These are phyloP conservation scores for Amyloporia xantha DNA, from an alignment of 768 basidiomycete species.

Conservation along the genomic window DNA sequence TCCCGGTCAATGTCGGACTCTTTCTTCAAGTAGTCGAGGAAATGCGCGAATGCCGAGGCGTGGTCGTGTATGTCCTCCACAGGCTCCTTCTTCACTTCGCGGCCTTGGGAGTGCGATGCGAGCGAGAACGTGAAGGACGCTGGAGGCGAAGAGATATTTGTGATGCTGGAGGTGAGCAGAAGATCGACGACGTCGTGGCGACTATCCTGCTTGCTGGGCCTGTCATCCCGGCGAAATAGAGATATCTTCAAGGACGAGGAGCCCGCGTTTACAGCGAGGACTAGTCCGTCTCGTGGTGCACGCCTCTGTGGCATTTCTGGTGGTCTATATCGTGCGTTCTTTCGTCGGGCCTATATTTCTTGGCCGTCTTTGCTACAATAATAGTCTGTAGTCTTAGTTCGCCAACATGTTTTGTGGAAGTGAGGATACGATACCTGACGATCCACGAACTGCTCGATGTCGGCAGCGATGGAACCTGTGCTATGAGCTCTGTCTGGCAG, in stretches of 20 bases:
- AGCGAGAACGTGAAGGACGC: constrained; percentile 43
- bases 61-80: constrained; percentile 45
- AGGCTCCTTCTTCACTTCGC: constrained; percentile 34
- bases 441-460: too few relatives aligned
- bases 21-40: constrained; percentile 41
- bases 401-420: too few relatives aligned
- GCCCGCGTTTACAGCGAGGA: constrained; percentile 73
- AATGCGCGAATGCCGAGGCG: constrained; percentile 53
- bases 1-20: constrained; percentile 36
- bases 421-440: too few relatives aligned
- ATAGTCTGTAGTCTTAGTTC: too few relatives aligned
- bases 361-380: too few relatives aligned
- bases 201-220: constrained; percentile 12
- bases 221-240: constrained; percentile 39
- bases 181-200: constrained; percentile 34
- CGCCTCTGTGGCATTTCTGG: constrained; percentile 11
- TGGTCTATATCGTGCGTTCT: too few relatives aligned
- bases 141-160: constrained; percentile 52
- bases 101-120: constrained; percentile 14
- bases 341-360: too few relatives aligned
- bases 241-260: constrained; percentile 85
- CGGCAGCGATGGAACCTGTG: too few relatives aligned
- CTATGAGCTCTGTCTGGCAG: too few relatives aligned
- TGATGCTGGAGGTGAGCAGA: constrained; percentile 44
- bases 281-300: constrained; percentile 28